Evolutionary conservation across 2,329 filamentous ascomycete species (phyloP), one percentile per base, ranked within the genome.

Genomic region (Hymenoscyphus occultus): DNA sequence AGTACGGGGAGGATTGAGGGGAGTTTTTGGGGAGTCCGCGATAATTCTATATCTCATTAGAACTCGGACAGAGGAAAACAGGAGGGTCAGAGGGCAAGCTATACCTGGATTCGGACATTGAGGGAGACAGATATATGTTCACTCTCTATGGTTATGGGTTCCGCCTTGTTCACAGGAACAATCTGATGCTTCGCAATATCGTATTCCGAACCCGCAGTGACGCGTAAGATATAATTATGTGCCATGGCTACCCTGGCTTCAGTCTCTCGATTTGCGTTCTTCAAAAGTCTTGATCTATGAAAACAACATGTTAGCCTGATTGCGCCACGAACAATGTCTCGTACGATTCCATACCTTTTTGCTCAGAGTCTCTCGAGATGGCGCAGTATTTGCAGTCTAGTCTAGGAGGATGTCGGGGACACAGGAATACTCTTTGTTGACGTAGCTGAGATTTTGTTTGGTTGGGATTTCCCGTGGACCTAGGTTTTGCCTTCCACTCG

Each of bases 171-270:
- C 75, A 97, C 90, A 3, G 85, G 84, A 10, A 97, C 88, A 35
- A 86, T 80, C 66, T 87, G 79, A 72, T 97, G 93, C n/a, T 84
- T 84, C n/a, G 82, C 77, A 40, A 82, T 77, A 75, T 95, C 86
- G 78, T 97, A 96, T 69, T 81, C 81, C 1, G 90, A 83, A 2
- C 94, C 94, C 0, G 92, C 92, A 0, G 92, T 96, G 63, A 97
- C 89, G 70, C 85, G 86, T 67, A 98, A 83, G 60, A 91, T 84
- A 77, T 95, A 97, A 70, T 91, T 89, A 65, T 90, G 84, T 19
- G 87, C 82, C 87, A 86, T 87, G 9, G n/a, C 39, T 45, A 51
- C 19, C 19, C 12, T 22, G 10, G 45, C 45, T 51, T 51, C 19
- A 10, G 45, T 51, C 45, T 51, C 19, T 51, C 9, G 45, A 51